Evolutionary conservation across 108 stramenopile genomes (phyloP), one percentile per base, ranked within the genome.

Genomic region (Nitzschia sp.): DNA sequence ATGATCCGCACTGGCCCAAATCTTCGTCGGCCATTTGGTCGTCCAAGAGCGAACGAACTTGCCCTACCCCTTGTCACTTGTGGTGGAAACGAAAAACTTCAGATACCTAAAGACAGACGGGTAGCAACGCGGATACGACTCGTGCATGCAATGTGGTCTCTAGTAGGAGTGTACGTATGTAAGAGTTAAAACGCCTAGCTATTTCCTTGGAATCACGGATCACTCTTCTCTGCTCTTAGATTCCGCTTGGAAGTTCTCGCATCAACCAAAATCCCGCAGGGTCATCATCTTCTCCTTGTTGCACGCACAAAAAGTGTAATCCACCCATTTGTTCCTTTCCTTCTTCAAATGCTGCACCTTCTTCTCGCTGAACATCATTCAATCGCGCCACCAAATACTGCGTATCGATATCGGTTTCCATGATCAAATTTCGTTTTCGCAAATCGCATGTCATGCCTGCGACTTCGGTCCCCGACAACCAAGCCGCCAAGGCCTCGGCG

Each of bases 191-290:
- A n/a, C n/a, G n/a, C n/a, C n/a, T n/a, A n/a, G n/a, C n/a, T n/a
- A n/a, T n/a, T n/a, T n/a, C n/a, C n/a, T n/a, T n/a, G n/a, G n/a
- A n/a, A n/a, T n/a, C n/a, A n/a, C n/a, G n/a, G n/a, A n/a, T n/a
- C n/a, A n/a, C n/a, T n/a, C n/a, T n/a, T n/a, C n/a, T n/a, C n/a
- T n/a, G 38, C 6, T 51, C 1, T 54, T 81, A 86, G 18, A 86
- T 78, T 17, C 72, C 73, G 36, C 59, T 64, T 33, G 93, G 93
- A 53, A 92, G 77, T 42, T 93, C 89, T 64, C 91, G 85, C 47
- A 98, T 74, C 70, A 98, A 80, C 95, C 95, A 98, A 80, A 98
- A 97, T 58, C 97, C 97, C 55, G 88, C 93, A 23, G 96, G 95
- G 65, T 95, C 95, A 57, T 85, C 83, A 25, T 97, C 95, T 63